Percentiles rank a stretch among this genome's conserved stretches.
Evolutionary conservation across 2,329 filamentous ascomycete species (phyloP).

Genomic region (Alternaria alternata): DNA sequence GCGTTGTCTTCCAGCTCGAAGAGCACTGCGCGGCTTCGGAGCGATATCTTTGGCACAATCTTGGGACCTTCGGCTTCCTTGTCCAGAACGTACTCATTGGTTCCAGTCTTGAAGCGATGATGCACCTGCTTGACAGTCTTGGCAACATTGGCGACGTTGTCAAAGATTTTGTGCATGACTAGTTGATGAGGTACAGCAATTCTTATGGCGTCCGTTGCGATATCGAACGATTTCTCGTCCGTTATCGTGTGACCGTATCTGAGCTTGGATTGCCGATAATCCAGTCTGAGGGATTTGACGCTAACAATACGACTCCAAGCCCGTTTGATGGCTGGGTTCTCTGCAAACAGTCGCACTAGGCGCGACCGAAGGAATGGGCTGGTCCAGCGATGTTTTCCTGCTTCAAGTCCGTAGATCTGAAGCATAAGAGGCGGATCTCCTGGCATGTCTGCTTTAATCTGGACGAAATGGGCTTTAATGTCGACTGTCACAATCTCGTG

Average conservation of each 20-base stretch:
- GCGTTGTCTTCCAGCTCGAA: conserved; percentile 96
- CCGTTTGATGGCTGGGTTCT: conserved; percentile 80
- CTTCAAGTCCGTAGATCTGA: conserved; percentile 83
- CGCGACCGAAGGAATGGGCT: conserved; percentile 80
- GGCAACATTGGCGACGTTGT: conserved; percentile 86
- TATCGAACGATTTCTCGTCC: conserved; percentile 83
- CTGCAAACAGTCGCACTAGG: conserved; percentile 84
- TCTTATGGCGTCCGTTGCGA: conserved; percentile 84
- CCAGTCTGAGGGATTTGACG: conserved; percentile 80
- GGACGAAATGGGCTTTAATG: conserved; percentile 80
- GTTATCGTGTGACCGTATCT: conserved; percentile 69
- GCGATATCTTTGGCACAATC: conserved; percentile 81
- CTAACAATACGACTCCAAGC: conserved; percentile 89
- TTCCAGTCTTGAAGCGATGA: conserved; percentile 87
- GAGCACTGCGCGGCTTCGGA: conserved; percentile 81
- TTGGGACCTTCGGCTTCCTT: conserved; percentile 89
- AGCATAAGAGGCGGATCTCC: conserved; percentile 90
- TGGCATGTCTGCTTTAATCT: conserved; percentile 89
- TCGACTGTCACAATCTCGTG: conserved; percentile 82
- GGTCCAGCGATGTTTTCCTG: conserved; percentile 86
- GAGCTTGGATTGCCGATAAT: conserved; percentile 78
- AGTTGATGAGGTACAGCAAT: conserved; percentile 91
- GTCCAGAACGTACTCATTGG: conserved; percentile 85
- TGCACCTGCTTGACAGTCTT: conserved; percentile 93
- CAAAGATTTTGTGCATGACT: conserved; percentile 87